Base-by-base conservation (phyloP, 1,284 basidiomycete species). In the Heterobasidion occidentale region DNA sequence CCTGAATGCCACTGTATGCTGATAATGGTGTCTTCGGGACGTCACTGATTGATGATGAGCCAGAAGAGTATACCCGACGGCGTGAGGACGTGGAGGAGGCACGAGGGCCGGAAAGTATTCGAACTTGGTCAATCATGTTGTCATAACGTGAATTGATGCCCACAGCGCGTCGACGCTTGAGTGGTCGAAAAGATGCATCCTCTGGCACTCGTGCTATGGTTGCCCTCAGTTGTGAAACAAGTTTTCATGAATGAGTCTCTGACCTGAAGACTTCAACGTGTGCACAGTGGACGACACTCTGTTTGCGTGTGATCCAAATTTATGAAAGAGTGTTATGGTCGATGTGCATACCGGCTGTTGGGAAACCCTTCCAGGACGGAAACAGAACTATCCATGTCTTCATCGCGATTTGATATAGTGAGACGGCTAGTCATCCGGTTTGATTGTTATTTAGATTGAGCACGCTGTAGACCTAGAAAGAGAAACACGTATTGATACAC, bases 81-180 rank as follows among this genome's bases (percentile, higher is more conserved):
- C 58, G 62, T n/a, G 59, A 58, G 17, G 58, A 64, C n/a, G 59
- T 58, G 17, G 58, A 64, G 45, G 59, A 58, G 3, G 68, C 60
- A 14, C 64, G 55, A 36, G 54, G 57, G 35, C 53, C 58, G 56
- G 58, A 15, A 62, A 74, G 68, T 33, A 71, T 59, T 54, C 77
- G 75, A 69, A 86, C 78, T 4, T 77, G 74, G 52, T 79, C 74
- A 20, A 86, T 71, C 86, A 88, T 87, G 48, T 73, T 73, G 64
- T 88, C 85, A 60, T 80, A 86, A 38, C 78, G 77, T 20, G 74
- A 64, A 61, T 88, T 88, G 52, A 83, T 67, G n/a, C 76, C 76
- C 46, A 65, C 67, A n/a, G 68, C 71, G 61, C 73, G 78, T 46
- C 74, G 74, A 33, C 78, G 76, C 58, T 83, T 86, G 33, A 63